These are phyloP conservation scores for Cytospora paraplurivora DNA, from an alignment of 2,329 filamentous ascomycete species.

Conservation along the genomic window DNA sequence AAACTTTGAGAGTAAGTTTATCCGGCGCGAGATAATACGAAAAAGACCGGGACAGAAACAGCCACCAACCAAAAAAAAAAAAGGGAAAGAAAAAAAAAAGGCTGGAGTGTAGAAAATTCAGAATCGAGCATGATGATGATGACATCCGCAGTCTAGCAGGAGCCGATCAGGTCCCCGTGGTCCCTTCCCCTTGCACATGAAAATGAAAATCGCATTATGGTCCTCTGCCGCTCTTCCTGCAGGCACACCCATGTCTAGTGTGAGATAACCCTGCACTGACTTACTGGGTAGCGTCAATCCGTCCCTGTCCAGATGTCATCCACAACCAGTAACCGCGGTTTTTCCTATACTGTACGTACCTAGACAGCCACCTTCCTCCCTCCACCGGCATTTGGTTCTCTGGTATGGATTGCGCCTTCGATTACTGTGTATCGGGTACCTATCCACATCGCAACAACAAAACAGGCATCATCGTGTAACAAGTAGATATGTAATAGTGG, in stretches of 20 bases:
- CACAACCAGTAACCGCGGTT: conserved; percentile 8
- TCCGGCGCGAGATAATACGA: background rate
- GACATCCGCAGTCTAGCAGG: background rate
- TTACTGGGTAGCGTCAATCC: conserved; percentile 11
- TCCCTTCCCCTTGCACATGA: background rate
- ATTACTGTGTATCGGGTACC: background rate
- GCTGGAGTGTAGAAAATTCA: background rate
- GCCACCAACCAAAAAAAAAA: too few species aligned
- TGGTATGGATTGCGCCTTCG: background rate
- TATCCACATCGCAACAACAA: background rate
- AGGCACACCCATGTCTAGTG: conserved; percentile 6
- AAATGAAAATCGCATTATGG: conserved; percentile 8
- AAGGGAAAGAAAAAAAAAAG: background rate
- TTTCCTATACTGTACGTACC: background rate
- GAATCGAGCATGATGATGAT: background rate
- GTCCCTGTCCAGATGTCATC: background rate
- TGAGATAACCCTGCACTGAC: conserved; percentile 15
- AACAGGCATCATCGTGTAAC: too few species aligned
- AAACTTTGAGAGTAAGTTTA: too few species aligned
- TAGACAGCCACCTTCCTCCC: background rate
- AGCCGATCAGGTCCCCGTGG: background rate
- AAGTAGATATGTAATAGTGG: too few species aligned
- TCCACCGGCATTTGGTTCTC: conserved; percentile 1
- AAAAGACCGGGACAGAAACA: background rate
- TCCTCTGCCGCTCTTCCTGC: conserved; percentile 10